Conservation (phyloP, 1,284 basidiomycete species). For the Ustilago curta region DNA sequence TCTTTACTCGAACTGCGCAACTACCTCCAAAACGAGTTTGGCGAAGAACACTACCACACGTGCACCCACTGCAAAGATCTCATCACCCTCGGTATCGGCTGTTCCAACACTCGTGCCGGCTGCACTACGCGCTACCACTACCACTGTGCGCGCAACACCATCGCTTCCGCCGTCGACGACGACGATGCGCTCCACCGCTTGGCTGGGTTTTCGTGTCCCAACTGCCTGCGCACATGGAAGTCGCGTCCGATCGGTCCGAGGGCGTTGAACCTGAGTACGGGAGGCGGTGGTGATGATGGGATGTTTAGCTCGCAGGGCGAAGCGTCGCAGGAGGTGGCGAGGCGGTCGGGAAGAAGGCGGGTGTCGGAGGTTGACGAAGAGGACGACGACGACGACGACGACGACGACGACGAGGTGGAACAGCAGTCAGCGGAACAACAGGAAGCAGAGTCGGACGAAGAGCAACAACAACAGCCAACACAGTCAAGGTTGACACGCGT, state of each 20-base stretch:
- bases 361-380: slow-evolving; percentile 58
- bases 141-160: slow-evolving; percentile 39
- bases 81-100: slow-evolving; percentile 53
- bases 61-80: slow-evolving; percentile 82
- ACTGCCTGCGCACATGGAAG: slow-evolving; percentile 26
- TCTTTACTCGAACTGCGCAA: slow-evolving; percentile 79
- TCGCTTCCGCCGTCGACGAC: slow-evolving; percentile 22
- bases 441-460: slow-evolving; percentile 1
- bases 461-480: slow-evolving; percentile 3
- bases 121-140: slow-evolving; percentile 33
- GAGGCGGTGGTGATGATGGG: slow-evolving; percentile 2
- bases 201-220: slow-evolving; percentile 23
- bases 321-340: slow-evolving; percentile 5
- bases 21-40: slow-evolving; percentile 80
- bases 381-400: slow-evolving; percentile 11
- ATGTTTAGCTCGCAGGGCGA: slow-evolving; percentile 19
- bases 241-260: slow-evolving; percentile 42
- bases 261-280: slow-evolving; percentile 14
- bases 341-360: slow-evolving; percentile 27
- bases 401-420: slow-evolving; percentile 9
- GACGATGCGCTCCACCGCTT: slow-evolving; percentile 25
- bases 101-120: slow-evolving; percentile 9
- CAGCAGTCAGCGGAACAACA: background rate
- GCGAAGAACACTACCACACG: slow-evolving; percentile 75
- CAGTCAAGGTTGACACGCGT: slow-evolving; percentile 2